Evolutionary conservation across 371 early-diverging fungal species (phyloP), one percentile per base, ranked within the genome.

Genomic region (Mortierella sp.): DNA sequence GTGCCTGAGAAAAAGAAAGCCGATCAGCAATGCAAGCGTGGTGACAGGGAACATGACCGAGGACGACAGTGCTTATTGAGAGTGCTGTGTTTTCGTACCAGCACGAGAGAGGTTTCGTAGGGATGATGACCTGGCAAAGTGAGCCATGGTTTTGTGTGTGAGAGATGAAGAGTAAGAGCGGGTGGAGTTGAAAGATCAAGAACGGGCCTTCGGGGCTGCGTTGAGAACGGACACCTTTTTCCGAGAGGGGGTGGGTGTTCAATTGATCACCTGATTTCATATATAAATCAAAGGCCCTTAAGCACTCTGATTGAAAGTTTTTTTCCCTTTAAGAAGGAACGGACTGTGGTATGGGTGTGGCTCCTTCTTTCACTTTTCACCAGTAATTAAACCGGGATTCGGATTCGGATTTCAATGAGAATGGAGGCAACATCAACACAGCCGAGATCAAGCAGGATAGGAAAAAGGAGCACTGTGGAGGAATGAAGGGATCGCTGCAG

Each of bases 351-450:
- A 24, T 19, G 6, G 11, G 24, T 34, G 24, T 51, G 26, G 76
- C 57, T 79, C 79, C 79, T 74, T 79, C 79, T 79, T 79, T 79
- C 74, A 74, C 79, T 79, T 79, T 69, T 73, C 72, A 69, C 79
- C 79, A 79, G 79, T 79, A 79, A 61, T 61, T 74, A 69, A 51
- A 69, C 64, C 43, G 31, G 26, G 24, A 72, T 50, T 76, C 48
- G 34, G 37, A 76, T 71, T 70, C 48, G 31, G n/a, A 31, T 46
- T 5, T 26, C 43, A 44, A 50, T 54, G 67, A 10, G 40, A 67
- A 9, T 67, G 40, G 64, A 28, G 11, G 34, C 24, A 37, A 34
- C 16, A 59, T 31, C 34, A 54, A 5, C 43, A 40, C 43, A 40
- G 21, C 34, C 40, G 67, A 67, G 67, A 67, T 37, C 67, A 67